Base-by-base conservation (phyloP, 352 stramenopile genomes). In the Peronospora tabacina region DNA sequence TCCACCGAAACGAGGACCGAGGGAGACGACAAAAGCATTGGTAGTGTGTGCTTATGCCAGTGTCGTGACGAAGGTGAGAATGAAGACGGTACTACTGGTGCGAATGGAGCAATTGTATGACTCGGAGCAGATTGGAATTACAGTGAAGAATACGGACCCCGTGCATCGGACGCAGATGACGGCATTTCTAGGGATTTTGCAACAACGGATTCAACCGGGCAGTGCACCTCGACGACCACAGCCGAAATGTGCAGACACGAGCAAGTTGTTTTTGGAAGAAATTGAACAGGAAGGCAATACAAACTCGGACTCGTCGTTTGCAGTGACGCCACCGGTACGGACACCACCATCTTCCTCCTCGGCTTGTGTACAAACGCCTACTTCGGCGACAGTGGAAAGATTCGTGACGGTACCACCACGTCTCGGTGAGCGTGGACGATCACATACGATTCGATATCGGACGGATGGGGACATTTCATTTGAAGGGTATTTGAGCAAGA, bases 401-500 rank as follows among this genome's bases (percentile, higher is more conserved):
- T 26, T 46, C n/a, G 16, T 49, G 16, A 20, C 43, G 2, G 44
- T 26, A 26, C 1, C 53, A 8, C 38, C 49, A 7, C 39, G 47
- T 8, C 49, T 49, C 22, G 24, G 58, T 8, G 66, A 66, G 10
- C 74, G 74, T 5, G 54, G 50, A 33, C 67, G 78, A 20, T 86
- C 75, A 0, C 71, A 89, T 44, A 85, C 75, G 0, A 61, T 87
- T 41, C 73, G 78, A 7, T 89, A 89, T 39, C 75, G 78, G 11
- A 80, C 59, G 0, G 70, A 82, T 22, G 60, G 68, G 11, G 75
- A 80, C 9, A 90, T 91, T 32, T 70, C 75, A 10, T 91, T 91
- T 47, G 81, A 91, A 70, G 81, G 81, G 1, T 91, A 91, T 35
- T 52, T 91, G 44, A 85, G 75, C 67, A 87, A 87, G 59, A 91